Evolutionary conservation across 208 protist genomes (phyloP).

Genomic region (Leishmania gerbilli): DNA sequence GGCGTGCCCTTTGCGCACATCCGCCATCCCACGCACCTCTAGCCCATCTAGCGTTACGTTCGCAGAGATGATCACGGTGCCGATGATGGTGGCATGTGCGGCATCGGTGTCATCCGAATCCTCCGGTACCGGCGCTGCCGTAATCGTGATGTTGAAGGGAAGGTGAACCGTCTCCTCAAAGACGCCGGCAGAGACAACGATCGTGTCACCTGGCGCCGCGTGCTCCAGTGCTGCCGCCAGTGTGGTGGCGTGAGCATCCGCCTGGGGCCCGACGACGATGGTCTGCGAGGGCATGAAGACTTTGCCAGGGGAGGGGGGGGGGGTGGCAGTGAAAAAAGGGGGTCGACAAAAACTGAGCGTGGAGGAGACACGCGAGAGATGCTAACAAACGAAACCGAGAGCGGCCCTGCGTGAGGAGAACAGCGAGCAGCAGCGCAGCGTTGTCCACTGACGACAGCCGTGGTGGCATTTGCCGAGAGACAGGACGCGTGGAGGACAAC

Average conservation of each 20-base stretch:
- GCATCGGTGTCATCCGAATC: slow-evolving; percentile 12
- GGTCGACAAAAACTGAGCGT: not conserved
- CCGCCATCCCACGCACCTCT: slow-evolving; percentile 62
- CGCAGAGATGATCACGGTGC: slow-evolving; percentile 49
- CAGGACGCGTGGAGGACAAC: not conserved
- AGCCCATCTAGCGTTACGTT: slow-evolving; percentile 54
- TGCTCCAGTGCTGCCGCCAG: slow-evolving; percentile 61
- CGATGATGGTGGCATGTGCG: slow-evolving; percentile 41
- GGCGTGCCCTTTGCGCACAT: slow-evolving; percentile 75
- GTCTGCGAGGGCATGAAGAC: slow-evolving; percentile 19
- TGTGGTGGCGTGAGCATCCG: slow-evolving; percentile 54
- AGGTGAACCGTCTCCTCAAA: slow-evolving; percentile 80
- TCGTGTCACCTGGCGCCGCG: slow-evolving; percentile 52
- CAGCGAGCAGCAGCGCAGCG: not conserved
- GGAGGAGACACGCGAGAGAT: not conserved
- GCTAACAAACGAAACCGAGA: not conserved
- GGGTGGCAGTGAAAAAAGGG: not conserved
- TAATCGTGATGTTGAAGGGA: slow-evolving; percentile 44
- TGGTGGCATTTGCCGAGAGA: not conserved
- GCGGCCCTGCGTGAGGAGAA: not conserved
- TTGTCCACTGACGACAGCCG: not conserved
- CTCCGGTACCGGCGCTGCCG: slow-evolving; percentile 2
- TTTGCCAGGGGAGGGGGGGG: not conserved
- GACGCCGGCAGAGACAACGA: slow-evolving; percentile 63
- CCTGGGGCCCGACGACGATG: slow-evolving; percentile 42